Conservation (phyloP, 2,329 filamentous ascomycete genomes). For the Lasiodiplodia sp. region DNA sequence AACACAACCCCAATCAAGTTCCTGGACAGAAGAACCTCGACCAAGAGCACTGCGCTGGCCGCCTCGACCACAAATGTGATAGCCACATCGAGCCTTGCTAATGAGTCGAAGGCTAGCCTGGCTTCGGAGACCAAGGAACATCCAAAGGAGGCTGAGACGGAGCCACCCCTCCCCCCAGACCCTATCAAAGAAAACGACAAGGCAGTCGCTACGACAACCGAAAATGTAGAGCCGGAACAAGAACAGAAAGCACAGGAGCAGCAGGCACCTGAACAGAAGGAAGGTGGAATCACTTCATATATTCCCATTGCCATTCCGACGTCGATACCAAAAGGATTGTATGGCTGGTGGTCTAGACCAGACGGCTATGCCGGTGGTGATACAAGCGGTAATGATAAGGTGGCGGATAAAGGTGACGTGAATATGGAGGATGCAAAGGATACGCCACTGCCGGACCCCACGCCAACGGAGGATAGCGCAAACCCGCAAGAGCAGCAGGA, state of each 20-base stretch:
- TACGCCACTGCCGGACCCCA: slow-evolving; percentile 50
- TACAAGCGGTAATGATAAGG: slow-evolving; percentile 36
- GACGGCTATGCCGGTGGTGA: slow-evolving; percentile 54
- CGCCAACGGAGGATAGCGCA: slow-evolving; percentile 43
- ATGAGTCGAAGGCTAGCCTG: slow-evolving; percentile 33
- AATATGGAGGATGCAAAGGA: slow-evolving; percentile 47
- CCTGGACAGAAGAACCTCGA: slow-evolving; percentile 52
- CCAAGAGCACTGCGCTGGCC: slow-evolving; percentile 54
- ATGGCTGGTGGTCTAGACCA: slow-evolving; percentile 59
- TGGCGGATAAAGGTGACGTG: slow-evolving; percentile 35
- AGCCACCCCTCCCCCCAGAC: slow-evolving; percentile 54
- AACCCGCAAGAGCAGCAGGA: slow-evolving; percentile 32
- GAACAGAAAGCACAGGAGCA: slow-evolving; percentile 33
- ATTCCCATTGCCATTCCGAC: slow-evolving; percentile 30
- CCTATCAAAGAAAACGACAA: slow-evolving; percentile 35
- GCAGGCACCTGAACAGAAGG: slow-evolving; percentile 31
- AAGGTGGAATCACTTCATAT: slow-evolving; percentile 29
- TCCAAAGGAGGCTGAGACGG: slow-evolving; percentile 35
- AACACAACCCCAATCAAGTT: slow-evolving; percentile 45
- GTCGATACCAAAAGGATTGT: slow-evolving; percentile 47
- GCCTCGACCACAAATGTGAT: slow-evolving; percentile 56
- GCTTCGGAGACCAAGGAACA: slow-evolving; percentile 34
- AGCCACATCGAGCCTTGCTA: slow-evolving; percentile 48
- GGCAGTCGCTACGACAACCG: not conserved
- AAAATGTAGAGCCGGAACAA: slow-evolving; percentile 19